These are phyloP conservation scores for Plasmopara muralis DNA, from an alignment of 352 stramenopile species.

Conservation along the genomic window DNA sequence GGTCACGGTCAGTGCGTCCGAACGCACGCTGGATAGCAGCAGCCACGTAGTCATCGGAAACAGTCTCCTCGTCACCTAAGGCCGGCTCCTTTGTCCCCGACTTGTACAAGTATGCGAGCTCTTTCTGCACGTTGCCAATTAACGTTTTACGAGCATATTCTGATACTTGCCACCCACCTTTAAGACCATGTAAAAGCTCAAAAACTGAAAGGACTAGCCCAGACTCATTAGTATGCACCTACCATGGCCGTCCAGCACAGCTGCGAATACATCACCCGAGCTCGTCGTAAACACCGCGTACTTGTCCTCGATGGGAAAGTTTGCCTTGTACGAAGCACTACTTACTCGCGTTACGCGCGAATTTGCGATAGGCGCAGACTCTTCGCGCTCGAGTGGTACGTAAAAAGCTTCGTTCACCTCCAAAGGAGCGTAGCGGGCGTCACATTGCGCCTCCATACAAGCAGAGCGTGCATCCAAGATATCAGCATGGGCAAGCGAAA, in stretches of 20 bases:
- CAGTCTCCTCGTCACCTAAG: constrained; percentile 19
- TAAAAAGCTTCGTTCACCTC: constrained; percentile 40
- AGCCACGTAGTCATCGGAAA: constrained; percentile 48
- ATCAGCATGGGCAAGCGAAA: constrained; percentile 34
- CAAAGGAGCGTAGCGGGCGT: constrained; percentile 41
- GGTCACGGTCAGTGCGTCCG: constrained; percentile 75
- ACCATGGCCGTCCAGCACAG: constrained; percentile 89
- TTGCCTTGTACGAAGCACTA: constrained; percentile 59
- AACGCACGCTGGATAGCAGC: constrained; percentile 81
- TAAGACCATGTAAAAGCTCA: too few species aligned
- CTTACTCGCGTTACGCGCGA: constrained; percentile 44
- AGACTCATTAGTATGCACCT: constrained; percentile 3
- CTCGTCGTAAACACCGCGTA: constrained; percentile 61
- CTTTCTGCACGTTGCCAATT: constrained; percentile 74
- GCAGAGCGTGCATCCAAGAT: constrained; percentile 9
- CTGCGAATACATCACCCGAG: constrained; percentile 78
- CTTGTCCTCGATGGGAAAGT: constrained; percentile 77
- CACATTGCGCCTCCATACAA: constrained; percentile 39
- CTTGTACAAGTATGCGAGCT: constrained; percentile 50
- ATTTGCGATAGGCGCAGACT: constrained; percentile 35
- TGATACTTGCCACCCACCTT: constrained; percentile 90
- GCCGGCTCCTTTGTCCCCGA: constrained; percentile 15
- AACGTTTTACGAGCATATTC: constrained; percentile 81
- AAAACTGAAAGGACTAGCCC: too few species aligned
- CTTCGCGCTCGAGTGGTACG: constrained; percentile 48